Percentiles rank a stretch among this genome's conserved stretches.
These are phyloP conservation scores for Aegilops umbellulata DNA, from an alignment of 176 grass and related monocot species.

Conservation along the genomic window DNA sequence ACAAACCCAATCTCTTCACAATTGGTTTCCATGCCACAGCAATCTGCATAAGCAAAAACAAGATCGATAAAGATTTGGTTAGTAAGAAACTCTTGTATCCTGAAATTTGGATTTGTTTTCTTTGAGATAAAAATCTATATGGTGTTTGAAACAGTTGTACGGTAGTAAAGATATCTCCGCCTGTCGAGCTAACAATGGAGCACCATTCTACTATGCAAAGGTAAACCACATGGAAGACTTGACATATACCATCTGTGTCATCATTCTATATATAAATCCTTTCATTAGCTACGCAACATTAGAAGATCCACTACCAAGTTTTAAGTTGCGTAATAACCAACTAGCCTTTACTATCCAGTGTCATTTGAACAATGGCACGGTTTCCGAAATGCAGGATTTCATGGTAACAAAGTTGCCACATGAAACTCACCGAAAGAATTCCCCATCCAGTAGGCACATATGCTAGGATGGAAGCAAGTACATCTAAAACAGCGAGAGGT, in stretches of 20 bases:
- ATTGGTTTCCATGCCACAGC: too few species aligned
- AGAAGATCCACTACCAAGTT: neutral
- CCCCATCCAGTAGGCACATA: conserved; percentile 85
- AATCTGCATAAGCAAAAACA: too few species aligned
- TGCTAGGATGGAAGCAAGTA: conserved; percentile 68
- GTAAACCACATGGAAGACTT: neutral
- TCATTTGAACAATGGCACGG: neutral
- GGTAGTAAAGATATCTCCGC: neutral
- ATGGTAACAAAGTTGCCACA: neutral
- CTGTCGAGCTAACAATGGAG: neutral
- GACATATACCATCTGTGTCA: neutral
- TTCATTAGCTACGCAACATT: conserved; percentile 6
- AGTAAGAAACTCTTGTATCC: neutral
- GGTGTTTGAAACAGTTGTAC: neutral
- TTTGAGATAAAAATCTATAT: neutral
- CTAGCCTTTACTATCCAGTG: neutral
- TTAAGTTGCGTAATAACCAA: neutral
- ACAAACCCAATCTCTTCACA: too few species aligned
- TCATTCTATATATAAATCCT: conserved; percentile 4
- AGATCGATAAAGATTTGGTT: too few species aligned
- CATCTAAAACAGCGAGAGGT: conserved; percentile 32
- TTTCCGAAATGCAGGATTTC: neutral
- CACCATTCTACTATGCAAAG: neutral
- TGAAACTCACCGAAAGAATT: conserved; percentile 74
- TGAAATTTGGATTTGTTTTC: neutral